A percentile compares a stretch with the other conserved stretches of the same genome.
Evolutionary conservation across 1,284 basidiomycete species (phyloP).

Genomic region (Boletus mariae): DNA sequence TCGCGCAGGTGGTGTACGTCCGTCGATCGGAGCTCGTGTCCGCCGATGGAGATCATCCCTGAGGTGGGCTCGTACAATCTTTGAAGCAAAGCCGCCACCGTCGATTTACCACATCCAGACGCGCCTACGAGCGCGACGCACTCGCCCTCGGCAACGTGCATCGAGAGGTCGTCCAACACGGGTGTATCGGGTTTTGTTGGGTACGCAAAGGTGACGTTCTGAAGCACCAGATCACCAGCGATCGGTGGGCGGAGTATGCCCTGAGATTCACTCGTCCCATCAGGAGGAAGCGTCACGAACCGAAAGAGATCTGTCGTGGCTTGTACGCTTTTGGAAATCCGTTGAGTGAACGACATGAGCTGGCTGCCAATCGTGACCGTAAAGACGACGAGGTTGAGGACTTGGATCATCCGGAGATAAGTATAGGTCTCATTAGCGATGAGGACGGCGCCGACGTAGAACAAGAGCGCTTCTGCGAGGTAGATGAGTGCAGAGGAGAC

Average conservation of each 20-base stretch:
- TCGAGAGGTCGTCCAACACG: slow-evolving; percentile 64
- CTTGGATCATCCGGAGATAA: slow-evolving; percentile 85
- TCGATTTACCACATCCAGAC: slow-evolving; percentile 89
- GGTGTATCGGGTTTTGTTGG: slow-evolving; percentile 72
- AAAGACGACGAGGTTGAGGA: slow-evolving; percentile 90
- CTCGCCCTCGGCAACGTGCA: slow-evolving; percentile 68
- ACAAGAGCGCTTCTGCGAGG: slow-evolving; percentile 84
- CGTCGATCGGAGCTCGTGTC: slow-evolving; percentile 47
- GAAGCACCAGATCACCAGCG: slow-evolving; percentile 63
- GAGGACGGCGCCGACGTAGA: slow-evolving; percentile 85
- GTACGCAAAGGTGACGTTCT: slow-evolving; percentile 77
- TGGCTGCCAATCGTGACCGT: slow-evolving; percentile 89
- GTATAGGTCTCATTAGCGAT: slow-evolving; percentile 79
- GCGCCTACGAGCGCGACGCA: slow-evolving; percentile 86
- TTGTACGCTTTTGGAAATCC: slow-evolving; percentile 74
- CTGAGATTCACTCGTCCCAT: slow-evolving; percentile 61
- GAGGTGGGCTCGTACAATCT: slow-evolving; percentile 76
- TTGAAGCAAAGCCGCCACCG: slow-evolving; percentile 79
- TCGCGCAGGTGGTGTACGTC: slow-evolving; percentile 76
- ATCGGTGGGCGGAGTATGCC: slow-evolving; percentile 71
- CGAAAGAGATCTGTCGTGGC: slow-evolving; percentile 78
- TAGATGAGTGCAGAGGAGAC: slow-evolving; percentile 82
- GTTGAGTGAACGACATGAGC: slow-evolving; percentile 83
- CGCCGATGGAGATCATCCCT: slow-evolving; percentile 63
- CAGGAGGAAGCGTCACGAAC: slow-evolving; percentile 57